phyloP scores from a whole-genome alignment of 2,329 filamentous ascomycete species.

The Xenoacremonium recifei region DNA sequence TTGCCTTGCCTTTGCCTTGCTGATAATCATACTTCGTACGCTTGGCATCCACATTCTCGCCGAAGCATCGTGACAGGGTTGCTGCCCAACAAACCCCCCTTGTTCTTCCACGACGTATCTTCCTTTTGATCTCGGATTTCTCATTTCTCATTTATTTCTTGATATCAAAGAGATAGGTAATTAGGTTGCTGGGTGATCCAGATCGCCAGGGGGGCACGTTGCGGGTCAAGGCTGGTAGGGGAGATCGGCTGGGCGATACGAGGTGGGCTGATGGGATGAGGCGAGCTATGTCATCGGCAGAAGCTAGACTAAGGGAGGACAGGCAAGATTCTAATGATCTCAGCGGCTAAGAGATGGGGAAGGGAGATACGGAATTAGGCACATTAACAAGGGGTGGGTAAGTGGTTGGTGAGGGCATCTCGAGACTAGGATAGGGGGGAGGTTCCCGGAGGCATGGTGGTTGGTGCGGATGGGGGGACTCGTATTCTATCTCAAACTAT shows the following conservation, averaged over 20 bases:
- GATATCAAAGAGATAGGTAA: no score
- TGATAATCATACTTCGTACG: no score
- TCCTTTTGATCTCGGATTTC: no score
- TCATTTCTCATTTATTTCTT: no score
- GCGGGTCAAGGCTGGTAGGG: not conserved
- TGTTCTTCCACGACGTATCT: no score
- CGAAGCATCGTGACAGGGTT: no score
- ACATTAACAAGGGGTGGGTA: not conserved
- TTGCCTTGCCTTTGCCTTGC: no score
- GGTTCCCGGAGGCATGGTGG: not conserved
- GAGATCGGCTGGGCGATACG: not conserved
- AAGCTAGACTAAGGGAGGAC: not conserved
- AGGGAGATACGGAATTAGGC: not conserved
- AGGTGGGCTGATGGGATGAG: not conserved
- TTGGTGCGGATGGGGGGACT: no score
- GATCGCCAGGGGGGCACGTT: not conserved
- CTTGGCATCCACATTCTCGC: no score
- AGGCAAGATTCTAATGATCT: no score
- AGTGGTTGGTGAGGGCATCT: not conserved
- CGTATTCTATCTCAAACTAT: no score
- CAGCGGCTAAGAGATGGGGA: not conserved
- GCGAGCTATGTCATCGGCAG: not conserved
- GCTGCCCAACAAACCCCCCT: no score
- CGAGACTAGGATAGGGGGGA: not conserved
- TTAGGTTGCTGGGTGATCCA: not conserved